These are phyloP conservation scores for Aspergillus homomorphus DNA, from an alignment of 495 filamentous ascomycete species.

Conservation along the genomic window DNA sequence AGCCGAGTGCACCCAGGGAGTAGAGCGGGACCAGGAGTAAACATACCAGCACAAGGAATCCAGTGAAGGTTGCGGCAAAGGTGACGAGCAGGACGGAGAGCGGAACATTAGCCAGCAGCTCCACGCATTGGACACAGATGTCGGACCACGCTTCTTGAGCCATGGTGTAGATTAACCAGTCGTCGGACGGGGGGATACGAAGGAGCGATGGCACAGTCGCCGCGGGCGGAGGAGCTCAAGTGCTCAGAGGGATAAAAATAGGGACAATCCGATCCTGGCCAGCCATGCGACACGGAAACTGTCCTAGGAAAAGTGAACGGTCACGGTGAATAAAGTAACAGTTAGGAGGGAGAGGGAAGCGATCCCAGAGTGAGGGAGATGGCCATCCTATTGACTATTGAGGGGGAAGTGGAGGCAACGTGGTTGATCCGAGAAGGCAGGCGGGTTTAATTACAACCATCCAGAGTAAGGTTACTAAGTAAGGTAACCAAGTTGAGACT, in stretches of 20 bases:
- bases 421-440: not conserved
- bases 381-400: slow-evolving; percentile 13
- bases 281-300: slow-evolving; percentile 32
- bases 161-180: slow-evolving; percentile 25
- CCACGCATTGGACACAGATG: slow-evolving; percentile 37
- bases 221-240: slow-evolving; percentile 21
- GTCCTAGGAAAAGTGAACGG: not conserved
- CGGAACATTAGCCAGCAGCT: slow-evolving; percentile 30
- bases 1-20: not conserved
- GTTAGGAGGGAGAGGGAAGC: slow-evolving; percentile 12
- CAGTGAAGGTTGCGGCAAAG: slow-evolving; percentile 28
- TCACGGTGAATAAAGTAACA: not conserved
- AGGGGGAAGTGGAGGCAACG: slow-evolving; percentile 16
- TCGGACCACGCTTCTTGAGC: slow-evolving; percentile 27
- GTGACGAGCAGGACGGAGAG: slow-evolving; percentile 29
- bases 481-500: not conserved
- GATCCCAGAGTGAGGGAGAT: slow-evolving; percentile 8
- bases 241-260: slow-evolving; percentile 23
- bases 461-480: not conserved
- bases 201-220: slow-evolving; percentile 2
- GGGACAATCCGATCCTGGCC: slow-evolving; percentile 30
- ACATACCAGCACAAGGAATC: slow-evolving; percentile 41
- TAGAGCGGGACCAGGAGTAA: not conserved
- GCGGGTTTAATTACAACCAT: not conserved
- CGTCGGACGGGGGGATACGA: not conserved